Evolutionary conservation across 257 asterid species (phyloP), one percentile per base, ranked within the genome.

Genomic region (Sherardia arvensis): DNA sequence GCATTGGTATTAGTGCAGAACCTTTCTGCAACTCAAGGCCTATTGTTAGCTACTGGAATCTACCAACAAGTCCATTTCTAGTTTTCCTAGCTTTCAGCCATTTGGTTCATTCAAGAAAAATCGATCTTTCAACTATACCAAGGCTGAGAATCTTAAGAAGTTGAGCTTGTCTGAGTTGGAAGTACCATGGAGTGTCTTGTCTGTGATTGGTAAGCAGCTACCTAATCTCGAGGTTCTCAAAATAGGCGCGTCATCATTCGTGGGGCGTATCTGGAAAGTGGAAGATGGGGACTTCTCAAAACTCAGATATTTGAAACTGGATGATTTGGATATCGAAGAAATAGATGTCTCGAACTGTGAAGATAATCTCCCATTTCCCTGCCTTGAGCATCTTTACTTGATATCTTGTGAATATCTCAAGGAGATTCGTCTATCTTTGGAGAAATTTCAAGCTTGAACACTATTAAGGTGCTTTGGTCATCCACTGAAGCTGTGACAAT

Each of bases 201-300:
- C 65, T 21, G 10, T n/a, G 4, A 67, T 58, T 21, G 57, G 48
- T 0, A 57, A 67, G 2, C 25, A 51, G 12, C 32, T 66, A 14
- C 38, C 18, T 1, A 17, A 38, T 66, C 70, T 66, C 8, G 40
- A 53, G 21, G 70, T 32, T 40, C 65, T 70, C 32, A 64, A 63
- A 58, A 12, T 64, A 45, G 2, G 0, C 0, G 12, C 14, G 1
- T 9, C 26, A 0, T 4, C 30, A n/a, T n/a, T 32, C 22, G 23
- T 12, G 9, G 76, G 70, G 9, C 1, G 18, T 14, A 20, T 3
- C 10, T 71, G 71, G 67, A 30, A 59, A 0, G 21, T 48, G 10
- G 22, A 53, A 33, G 71, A 49, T n/a, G 62, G 38, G 0, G 66
- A 58, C 4, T 65, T 71, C 40, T 27, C 23, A 28, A 45, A 57